Evolutionary conservation across 768 basidiomycete genomes (phyloP).

Genomic region (Mrakia gelida): DNA sequence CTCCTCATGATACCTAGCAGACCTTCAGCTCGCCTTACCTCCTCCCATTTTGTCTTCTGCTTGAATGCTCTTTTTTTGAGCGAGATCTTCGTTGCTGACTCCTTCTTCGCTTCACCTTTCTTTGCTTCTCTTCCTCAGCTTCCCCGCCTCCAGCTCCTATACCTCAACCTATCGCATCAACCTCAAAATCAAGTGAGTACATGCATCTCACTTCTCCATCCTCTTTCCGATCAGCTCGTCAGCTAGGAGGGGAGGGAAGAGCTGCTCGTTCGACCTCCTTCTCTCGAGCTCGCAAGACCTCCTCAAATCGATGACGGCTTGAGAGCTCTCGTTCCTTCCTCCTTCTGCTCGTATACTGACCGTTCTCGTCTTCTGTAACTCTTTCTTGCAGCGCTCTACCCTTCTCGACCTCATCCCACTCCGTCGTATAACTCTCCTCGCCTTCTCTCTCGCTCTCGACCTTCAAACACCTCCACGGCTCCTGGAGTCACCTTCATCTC

Average conservation of each 20-base stretch:
- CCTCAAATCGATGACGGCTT: background rate
- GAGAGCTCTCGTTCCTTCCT: background rate
- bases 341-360: background rate
- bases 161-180: background rate
- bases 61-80: background rate
- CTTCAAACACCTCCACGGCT: conserved; percentile 12
- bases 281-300: conserved; percentile 2
- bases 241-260: background rate
- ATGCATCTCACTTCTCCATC: background rate
- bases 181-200: conserved; percentile 4
- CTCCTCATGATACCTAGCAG: too few species aligned
- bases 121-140: background rate
- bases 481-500: conserved; percentile 10
- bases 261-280: background rate
- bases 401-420: conserved; percentile 3
- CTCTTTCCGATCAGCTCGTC: background rate
- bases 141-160: background rate
- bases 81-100: background rate
- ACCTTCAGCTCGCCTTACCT: background rate
- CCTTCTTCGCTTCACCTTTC: background rate
- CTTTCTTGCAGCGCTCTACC: background rate
- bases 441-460: background rate
- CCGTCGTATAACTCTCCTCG: conserved; percentile 16
- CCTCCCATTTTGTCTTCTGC: background rate
- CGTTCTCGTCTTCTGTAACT: background rate